These are phyloP conservation scores for Nymphaea thermarum DNA, from an alignment of 164 flowering plant species.

Conservation along the genomic window DNA sequence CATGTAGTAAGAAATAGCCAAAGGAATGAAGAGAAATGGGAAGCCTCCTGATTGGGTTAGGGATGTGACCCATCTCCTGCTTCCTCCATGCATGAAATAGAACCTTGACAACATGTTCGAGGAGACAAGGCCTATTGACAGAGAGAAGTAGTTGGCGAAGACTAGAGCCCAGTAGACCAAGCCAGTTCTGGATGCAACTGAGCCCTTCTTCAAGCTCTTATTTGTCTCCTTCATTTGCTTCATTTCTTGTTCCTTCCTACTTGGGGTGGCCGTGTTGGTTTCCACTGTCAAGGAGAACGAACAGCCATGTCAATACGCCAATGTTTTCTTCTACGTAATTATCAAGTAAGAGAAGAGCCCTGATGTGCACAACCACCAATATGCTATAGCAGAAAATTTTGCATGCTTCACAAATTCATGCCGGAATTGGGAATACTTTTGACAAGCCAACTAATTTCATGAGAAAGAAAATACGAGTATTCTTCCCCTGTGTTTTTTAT, in stretches of 20 bases:
- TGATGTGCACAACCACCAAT: too few species aligned
- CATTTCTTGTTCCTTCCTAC: not conserved
- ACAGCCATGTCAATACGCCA: conserved; percentile 11
- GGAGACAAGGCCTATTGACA: conserved; percentile 50
- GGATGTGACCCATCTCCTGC: conserved; percentile 65
- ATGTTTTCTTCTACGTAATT: not conserved
- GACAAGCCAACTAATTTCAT: too few species aligned
- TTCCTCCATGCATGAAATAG: conserved; percentile 72
- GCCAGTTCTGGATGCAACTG: not conserved
- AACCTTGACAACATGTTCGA: conserved; percentile 46
- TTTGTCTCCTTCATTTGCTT: not conserved
- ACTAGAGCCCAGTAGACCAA: not conserved
- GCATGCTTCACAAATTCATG: too few species aligned
- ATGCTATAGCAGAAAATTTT: too few species aligned
- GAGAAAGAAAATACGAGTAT: too few species aligned
- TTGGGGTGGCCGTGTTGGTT: not conserved
- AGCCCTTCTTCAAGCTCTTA: not conserved
- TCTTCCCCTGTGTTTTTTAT: too few species aligned
- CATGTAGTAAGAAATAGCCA: conserved; percentile 24
- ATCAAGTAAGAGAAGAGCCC: too few species aligned
- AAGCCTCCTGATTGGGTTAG: conserved; percentile 73
- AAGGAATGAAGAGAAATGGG: conserved; percentile 45
- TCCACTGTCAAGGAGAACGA: not conserved
- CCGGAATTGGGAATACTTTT: too few species aligned
- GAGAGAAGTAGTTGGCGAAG: not conserved